Percentiles rank a stretch among this genome's conserved stretches.
Evolutionary conservation across 2,329 filamentous ascomycete species (phyloP).

Genomic region (Colletotrichum tabaci): DNA sequence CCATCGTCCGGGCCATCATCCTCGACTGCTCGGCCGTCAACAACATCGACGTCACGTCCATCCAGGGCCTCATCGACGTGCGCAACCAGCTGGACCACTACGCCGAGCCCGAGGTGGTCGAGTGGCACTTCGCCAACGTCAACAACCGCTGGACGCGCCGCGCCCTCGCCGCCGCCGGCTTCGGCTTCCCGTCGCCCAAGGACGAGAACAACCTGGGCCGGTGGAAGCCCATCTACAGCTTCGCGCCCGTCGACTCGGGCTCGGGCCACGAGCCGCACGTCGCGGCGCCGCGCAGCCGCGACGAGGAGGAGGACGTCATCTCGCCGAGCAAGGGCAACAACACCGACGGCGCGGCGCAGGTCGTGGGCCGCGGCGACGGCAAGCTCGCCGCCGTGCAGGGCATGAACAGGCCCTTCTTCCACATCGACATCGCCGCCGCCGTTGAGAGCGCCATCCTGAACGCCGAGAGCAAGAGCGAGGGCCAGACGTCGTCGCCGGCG

Average conservation of each 20-base stretch:
- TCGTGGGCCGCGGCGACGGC: constrained; percentile 41
- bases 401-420: constrained; percentile 67
- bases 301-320: constrained; percentile 44
- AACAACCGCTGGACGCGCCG: constrained; percentile 71
- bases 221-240: constrained; percentile 54
- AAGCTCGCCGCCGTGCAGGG: constrained; percentile 58
- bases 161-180: constrained; percentile 69
- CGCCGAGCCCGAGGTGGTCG: constrained; percentile 61
- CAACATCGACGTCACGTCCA: constrained; percentile 69
- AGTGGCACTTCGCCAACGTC: constrained; percentile 70
- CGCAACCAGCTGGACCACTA: constrained; percentile 69
- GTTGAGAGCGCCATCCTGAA: constrained; percentile 61
- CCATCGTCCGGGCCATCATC: constrained; percentile 67
- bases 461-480: constrained; percentile 44
- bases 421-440: constrained; percentile 65
- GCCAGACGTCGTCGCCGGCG: constrained; percentile 24
- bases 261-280: constrained; percentile 34
- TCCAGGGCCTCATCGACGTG: constrained; percentile 71
- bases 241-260: constrained; percentile 47
- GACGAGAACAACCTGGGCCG: constrained; percentile 47
- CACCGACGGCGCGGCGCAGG: constrained; percentile 39
- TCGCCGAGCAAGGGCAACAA: constrained; percentile 18
- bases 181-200: constrained; percentile 60
- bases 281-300: constrained; percentile 33
- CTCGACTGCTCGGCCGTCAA: constrained; percentile 72